Percentiles rank a stretch among this genome's conserved stretches.
phyloP scores from a whole-genome alignment of 2,329 filamentous ascomycete species.

The Phialocephala sp. region DNA sequence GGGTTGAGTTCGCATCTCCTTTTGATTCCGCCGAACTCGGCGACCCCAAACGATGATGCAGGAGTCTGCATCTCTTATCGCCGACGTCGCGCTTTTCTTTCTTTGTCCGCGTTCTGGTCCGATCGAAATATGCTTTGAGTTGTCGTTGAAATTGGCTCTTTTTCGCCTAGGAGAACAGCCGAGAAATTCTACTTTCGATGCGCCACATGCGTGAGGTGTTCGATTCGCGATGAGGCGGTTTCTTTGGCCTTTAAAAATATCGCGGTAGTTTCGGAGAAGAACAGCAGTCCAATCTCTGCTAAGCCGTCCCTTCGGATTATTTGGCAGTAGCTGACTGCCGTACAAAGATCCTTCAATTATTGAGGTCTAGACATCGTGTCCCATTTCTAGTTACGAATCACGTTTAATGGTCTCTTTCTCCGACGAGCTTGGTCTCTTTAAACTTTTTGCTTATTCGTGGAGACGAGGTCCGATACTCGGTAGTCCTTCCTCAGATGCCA shows the following conservation, averaged over 20 bases:
- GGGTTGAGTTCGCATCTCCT: neutral
- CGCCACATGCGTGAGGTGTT: slow-evolving; percentile 2
- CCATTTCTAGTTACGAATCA: no score
- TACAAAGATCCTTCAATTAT: neutral
- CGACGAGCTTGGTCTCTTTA: no score
- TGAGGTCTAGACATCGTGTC: neutral
- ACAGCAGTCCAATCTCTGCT: neutral
- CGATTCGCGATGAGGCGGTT: neutral
- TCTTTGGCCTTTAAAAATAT: neutral
- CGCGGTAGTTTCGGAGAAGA: neutral
- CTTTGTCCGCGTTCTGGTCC: neutral
- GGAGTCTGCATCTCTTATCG: slow-evolving; percentile 1
- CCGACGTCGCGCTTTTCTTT: neutral
- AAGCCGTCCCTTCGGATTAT: neutral
- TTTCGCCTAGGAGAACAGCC: slow-evolving; percentile 1
- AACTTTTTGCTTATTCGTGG: no score
- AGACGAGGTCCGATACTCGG: no score
- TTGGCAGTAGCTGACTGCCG: neutral
- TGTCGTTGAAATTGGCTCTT: slow-evolving; percentile 5
- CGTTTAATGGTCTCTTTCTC: no score
- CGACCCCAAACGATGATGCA: neutral
- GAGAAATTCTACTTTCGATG: neutral
- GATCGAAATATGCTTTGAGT: neutral
- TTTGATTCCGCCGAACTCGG: neutral
- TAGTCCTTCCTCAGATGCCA: no score